phyloP scores from a whole-genome alignment of 169 alveolate species.

The Babesia sp. region DNA sequence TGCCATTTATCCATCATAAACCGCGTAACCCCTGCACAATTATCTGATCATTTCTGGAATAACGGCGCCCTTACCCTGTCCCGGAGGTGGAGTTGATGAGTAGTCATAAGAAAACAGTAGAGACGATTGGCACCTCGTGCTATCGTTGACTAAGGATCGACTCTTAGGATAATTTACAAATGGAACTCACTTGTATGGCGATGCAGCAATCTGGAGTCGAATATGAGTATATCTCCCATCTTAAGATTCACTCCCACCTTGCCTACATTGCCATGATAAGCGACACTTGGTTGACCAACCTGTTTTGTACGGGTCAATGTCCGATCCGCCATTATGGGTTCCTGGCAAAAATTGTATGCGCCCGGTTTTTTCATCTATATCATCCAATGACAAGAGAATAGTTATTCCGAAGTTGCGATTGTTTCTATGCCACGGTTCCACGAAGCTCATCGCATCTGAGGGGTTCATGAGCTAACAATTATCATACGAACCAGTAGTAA shows the following conservation, averaged over 20 bases:
- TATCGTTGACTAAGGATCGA: conserved; percentile 51
- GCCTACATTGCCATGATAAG: conserved; percentile 10
- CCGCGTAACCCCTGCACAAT: conserved; percentile 32
- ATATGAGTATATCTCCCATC: conserved; percentile 56
- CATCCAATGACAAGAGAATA: conserved; percentile 48
- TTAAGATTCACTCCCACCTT: conserved; percentile 58
- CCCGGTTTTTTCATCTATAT: conserved; percentile 32
- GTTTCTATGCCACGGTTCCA: conserved; percentile 65
- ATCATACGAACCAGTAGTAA: conserved; percentile 42
- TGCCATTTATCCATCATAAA: conserved; percentile 37
- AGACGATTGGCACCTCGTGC: conserved; percentile 47
- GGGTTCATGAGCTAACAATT: neutral
- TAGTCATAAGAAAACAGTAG: conserved; percentile 48
- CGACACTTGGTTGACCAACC: neutral
- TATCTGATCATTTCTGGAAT: neutral
- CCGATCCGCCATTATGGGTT: conserved; percentile 20
- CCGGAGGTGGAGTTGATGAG: conserved; percentile 63
- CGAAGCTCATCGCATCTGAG: conserved; percentile 56
- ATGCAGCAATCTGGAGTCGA: conserved; percentile 51
- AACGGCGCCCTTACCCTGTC: conserved; percentile 42
- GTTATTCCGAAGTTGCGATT: conserved; percentile 41
- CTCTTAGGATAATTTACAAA: neutral
- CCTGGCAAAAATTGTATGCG: conserved; percentile 62
- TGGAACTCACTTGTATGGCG: conserved; percentile 51
- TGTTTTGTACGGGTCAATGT: conserved; percentile 2